Evolutionary conservation across 495 filamentous ascomycete species (phyloP).

Genomic region (Aspergillus nanangensis): DNA sequence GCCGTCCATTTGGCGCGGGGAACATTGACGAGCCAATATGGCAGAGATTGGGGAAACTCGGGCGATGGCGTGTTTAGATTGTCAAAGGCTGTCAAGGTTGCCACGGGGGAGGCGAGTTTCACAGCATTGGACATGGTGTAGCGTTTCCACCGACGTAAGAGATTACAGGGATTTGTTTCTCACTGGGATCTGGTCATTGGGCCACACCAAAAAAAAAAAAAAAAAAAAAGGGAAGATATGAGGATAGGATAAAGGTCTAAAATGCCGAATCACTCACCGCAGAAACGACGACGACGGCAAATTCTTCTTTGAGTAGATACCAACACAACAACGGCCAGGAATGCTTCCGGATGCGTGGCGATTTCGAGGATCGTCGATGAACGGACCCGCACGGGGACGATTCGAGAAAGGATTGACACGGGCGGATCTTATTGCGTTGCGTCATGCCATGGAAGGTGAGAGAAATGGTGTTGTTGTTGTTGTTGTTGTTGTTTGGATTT

Average conservation of each 20-base stretch:
- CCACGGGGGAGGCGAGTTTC: neutral
- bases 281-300: too few species aligned
- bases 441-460: constrained; percentile 4
- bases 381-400: neutral
- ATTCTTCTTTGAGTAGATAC: too few species aligned
- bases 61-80: constrained; percentile 10
- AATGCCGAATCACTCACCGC: too few species aligned
- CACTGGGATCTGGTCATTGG: too few species aligned
- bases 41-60: constrained; percentile 29
- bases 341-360: neutral
- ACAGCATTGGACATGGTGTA: neutral
- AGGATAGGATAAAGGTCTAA: too few species aligned
- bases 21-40: constrained; percentile 81
- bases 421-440: too few species aligned
- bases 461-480: neutral
- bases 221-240: neutral
- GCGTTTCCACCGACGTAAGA: too few species aligned
- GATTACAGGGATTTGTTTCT: too few species aligned
- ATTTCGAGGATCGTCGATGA: neutral
- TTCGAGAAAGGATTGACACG: constrained; percentile 18
- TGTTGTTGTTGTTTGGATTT: neutral
- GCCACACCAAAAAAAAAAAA: neutral
- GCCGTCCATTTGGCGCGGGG: constrained; percentile 53
- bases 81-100: neutral
- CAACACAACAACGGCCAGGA: constrained; percentile 1